Evolutionary conservation across 768 basidiomycete species (phyloP).

Genomic region (Lentinula sp.): DNA sequence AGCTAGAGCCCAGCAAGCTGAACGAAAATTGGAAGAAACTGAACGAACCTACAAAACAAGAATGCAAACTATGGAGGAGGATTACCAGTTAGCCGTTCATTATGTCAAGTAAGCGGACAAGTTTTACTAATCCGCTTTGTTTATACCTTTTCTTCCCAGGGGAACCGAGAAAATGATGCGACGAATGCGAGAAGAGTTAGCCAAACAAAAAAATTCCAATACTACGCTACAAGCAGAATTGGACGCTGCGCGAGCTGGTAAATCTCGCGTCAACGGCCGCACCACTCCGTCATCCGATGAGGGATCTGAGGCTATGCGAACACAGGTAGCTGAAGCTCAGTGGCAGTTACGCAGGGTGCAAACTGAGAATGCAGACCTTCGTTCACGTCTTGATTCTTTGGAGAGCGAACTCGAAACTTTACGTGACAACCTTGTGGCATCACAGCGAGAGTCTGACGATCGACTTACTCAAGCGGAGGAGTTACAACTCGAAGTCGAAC

Average conservation of each 20-base stretch:
- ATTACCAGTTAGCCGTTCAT: slow-evolving; percentile 94
- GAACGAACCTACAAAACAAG: slow-evolving; percentile 74
- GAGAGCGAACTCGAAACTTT: slow-evolving; percentile 71
- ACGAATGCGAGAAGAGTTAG: slow-evolving; percentile 91
- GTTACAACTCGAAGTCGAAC: slow-evolving; percentile 74
- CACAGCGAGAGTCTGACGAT: slow-evolving; percentile 77
- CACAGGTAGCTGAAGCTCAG: slow-evolving; percentile 72
- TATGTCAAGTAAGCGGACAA: slow-evolving; percentile 75
- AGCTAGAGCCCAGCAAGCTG: slow-evolving; percentile 54
- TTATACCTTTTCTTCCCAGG: slow-evolving; percentile 33
- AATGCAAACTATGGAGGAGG: slow-evolving; percentile 86
- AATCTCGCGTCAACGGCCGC: slow-evolving; percentile 64
- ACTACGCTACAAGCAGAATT: slow-evolving; percentile 79
- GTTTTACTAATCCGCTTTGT: slow-evolving; percentile 7
- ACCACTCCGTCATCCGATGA: slow-evolving; percentile 78
- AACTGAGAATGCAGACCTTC: slow-evolving; percentile 72
- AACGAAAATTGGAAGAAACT: slow-evolving; percentile 72
- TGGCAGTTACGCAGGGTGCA: slow-evolving; percentile 67
- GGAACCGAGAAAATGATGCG: slow-evolving; percentile 98
- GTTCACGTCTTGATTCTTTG: slow-evolving; percentile 62
- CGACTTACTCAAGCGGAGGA: slow-evolving; percentile 72
- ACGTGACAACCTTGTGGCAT: slow-evolving; percentile 61
- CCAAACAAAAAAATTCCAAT: slow-evolving; percentile 83
- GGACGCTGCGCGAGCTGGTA: slow-evolving; percentile 59
- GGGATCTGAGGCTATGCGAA: slow-evolving; percentile 52